A percentile compares a stretch with the other conserved stretches of the same genome.
Conservation (phyloP, 2,329 filamentous ascomycete genomes). For the Fonsecaea monophora region DNA sequence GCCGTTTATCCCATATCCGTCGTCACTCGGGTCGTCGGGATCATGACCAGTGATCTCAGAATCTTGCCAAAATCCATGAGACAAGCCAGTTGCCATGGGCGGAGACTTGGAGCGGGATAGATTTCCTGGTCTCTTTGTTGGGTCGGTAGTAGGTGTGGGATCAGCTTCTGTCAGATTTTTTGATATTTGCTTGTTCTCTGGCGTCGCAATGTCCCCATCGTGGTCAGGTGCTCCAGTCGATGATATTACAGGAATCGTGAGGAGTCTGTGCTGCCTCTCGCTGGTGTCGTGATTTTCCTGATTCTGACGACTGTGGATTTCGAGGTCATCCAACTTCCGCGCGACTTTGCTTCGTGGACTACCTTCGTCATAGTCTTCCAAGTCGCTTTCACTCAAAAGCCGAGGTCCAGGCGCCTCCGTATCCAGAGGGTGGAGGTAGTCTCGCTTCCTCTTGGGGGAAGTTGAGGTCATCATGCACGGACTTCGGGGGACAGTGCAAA, state of each 20-base stretch:
- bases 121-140: neutral
- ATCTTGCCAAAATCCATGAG: conserved; percentile 60
- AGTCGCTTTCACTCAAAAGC: conserved; percentile 18
- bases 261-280: neutral
- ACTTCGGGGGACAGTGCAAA: neutral
- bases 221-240: neutral
- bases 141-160: neutral
- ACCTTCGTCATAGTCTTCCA: conserved; percentile 23
- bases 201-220: neutral
- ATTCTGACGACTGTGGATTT: conserved; percentile 19
- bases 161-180: neutral
- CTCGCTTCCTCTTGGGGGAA: conserved; percentile 35
- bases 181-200: too few species aligned
- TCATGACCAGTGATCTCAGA: conserved; percentile 68
- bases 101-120: conserved; percentile 42
- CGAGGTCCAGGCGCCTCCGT: conserved; percentile 21
- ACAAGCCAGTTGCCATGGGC: conserved; percentile 41
- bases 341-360: conserved; percentile 34
- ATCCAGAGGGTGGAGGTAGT: conserved; percentile 23
- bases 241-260: neutral
- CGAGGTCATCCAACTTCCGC: conserved; percentile 41
- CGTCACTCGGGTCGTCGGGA: conserved; percentile 63
- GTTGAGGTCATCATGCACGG: conserved; percentile 22
- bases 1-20: conserved; percentile 69
- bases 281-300: neutral